Evolutionary conservation across 106 monocot species (phyloP).

Genomic region (Apostasia shenzhenica): DNA sequence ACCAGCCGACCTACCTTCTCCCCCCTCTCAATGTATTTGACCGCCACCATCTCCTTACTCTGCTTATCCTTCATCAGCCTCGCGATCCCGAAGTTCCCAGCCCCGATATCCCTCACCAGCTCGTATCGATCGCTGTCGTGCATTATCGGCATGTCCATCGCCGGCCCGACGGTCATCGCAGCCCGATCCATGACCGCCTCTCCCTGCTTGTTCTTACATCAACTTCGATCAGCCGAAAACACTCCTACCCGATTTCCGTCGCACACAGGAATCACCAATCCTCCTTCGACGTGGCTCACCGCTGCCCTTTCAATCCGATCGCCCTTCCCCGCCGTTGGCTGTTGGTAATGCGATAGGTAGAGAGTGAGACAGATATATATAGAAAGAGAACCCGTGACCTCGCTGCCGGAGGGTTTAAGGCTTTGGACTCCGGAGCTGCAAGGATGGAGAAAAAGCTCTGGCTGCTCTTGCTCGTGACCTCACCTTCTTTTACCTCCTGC

Average conservation of each 20-base stretch:
- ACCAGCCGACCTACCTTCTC: slow-evolving; percentile 41
- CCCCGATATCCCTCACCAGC: slow-evolving; percentile 68
- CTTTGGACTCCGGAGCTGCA: slow-evolving; percentile 1
- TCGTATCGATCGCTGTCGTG: slow-evolving; percentile 84
- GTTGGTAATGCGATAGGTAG: background rate
- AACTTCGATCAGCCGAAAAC: background rate
- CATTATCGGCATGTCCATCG: slow-evolving; percentile 67
- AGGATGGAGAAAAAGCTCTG: background rate
- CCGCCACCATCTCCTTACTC: slow-evolving; percentile 64
- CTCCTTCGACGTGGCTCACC: background rate
- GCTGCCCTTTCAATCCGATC: background rate
- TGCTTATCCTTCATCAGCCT: slow-evolving; percentile 66
- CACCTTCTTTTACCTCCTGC: background rate
- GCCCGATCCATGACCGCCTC: slow-evolving; percentile 44
- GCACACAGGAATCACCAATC: background rate
- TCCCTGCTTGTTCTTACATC: slow-evolving; percentile 1
- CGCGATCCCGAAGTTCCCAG: slow-evolving; percentile 75
- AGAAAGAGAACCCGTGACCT: background rate
- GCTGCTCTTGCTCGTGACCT: slow-evolving; percentile 3
- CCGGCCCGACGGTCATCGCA: slow-evolving; percentile 57
- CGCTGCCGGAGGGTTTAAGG: background rate
- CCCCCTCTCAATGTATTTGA: slow-evolving; percentile 77
- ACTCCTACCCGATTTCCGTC: background rate
- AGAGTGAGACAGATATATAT: background rate
- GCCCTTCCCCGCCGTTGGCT: background rate